Conservation (phyloP, 1,284 basidiomycete genomes). For the Neolentinus lepideus region DNA sequence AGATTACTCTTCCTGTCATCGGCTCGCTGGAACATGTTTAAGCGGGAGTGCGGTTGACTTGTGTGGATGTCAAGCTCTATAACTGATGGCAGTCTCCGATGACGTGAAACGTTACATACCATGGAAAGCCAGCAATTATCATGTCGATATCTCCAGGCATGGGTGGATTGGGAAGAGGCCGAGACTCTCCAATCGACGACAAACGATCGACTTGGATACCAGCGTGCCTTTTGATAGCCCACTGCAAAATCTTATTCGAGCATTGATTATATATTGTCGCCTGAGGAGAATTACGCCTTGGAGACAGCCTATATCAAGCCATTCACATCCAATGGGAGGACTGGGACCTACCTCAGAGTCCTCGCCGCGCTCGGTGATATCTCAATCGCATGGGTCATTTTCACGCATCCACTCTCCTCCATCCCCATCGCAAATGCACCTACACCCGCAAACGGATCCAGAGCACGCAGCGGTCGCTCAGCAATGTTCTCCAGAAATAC, state of each 20-base stretch:
- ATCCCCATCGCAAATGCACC: conserved; percentile 58
- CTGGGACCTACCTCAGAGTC: conserved; percentile 42
- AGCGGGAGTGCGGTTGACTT: conserved; percentile 30
- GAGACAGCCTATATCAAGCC: conserved; percentile 5
- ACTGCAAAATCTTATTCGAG: conserved; percentile 49
- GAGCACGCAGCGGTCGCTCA: conserved; percentile 31
- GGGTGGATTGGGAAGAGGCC: conserved; percentile 34
- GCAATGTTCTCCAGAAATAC: conserved; percentile 23
- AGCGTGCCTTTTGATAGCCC: conserved; percentile 40
- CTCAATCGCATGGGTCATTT: conserved; percentile 59
- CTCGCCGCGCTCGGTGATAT: conserved; percentile 63
- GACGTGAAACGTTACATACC: conserved; percentile 38
- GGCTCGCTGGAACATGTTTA: conserved; percentile 31
- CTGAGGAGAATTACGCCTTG: conserved; percentile 37
- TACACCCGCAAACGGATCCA: conserved; percentile 63
- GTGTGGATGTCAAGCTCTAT: conserved; percentile 1
- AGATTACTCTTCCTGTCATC: conserved; percentile 35
- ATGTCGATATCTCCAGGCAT: conserved; percentile 48
- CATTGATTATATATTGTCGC: conserved; percentile 49
- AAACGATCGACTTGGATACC: conserved; percentile 30
- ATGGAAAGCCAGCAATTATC: conserved; percentile 66
- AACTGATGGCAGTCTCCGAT: not conserved
- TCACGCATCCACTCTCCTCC: conserved; percentile 40
- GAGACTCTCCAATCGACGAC: conserved; percentile 21
- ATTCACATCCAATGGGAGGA: conserved; percentile 1